Conservation (phyloP, 2,329 filamentous ascomycete species). For the Fusarium neocosmosporiellum region DNA sequence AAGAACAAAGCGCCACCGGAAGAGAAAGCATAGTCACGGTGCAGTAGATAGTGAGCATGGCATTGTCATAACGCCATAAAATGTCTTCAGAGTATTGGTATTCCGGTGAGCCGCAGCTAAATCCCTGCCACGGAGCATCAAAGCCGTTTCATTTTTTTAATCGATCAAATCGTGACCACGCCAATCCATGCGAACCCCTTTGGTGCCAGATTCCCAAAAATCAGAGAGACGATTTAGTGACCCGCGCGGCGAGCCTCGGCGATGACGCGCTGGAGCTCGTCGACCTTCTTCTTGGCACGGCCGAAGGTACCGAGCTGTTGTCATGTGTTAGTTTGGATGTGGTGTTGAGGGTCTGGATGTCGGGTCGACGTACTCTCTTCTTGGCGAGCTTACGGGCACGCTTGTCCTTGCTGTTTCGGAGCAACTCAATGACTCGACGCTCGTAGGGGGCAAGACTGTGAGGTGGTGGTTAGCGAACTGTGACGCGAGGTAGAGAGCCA, state of each 20-base stretch:
- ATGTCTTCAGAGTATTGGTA: constrained; percentile 48
- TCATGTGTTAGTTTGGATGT: constrained; percentile 39
- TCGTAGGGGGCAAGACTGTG: constrained; percentile 89
- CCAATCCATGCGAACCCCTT: constrained; percentile 50
- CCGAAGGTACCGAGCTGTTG: constrained; percentile 94
- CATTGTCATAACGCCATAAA: constrained; percentile 41
- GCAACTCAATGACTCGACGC: constrained; percentile 98
- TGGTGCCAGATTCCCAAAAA: constrained; percentile 44
- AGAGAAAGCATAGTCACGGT: neutral
- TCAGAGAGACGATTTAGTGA: constrained; percentile 61
- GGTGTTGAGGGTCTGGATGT: neutral
- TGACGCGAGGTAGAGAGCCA: neutral
- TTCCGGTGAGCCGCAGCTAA: constrained; percentile 50
- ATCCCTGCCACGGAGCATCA: constrained; percentile 46
- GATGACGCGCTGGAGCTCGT: constrained; percentile 98
- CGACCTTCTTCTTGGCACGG: constrained; percentile 99
- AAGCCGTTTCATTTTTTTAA: constrained; percentile 45
- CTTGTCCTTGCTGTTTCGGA: constrained; percentile 99
- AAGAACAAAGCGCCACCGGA: neutral
- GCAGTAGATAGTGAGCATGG: constrained; percentile 15
- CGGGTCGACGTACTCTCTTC: constrained; percentile 83
- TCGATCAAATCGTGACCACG: constrained; percentile 51
- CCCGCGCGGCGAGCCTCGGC: constrained; percentile 84
- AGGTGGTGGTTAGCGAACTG: constrained; percentile 42
- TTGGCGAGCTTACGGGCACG: constrained; percentile 98